Evolutionary conservation across 2,329 filamentous ascomycete species (phyloP), one percentile per base, ranked within the genome.

Genomic region (Botryosphaeria agaves): DNA sequence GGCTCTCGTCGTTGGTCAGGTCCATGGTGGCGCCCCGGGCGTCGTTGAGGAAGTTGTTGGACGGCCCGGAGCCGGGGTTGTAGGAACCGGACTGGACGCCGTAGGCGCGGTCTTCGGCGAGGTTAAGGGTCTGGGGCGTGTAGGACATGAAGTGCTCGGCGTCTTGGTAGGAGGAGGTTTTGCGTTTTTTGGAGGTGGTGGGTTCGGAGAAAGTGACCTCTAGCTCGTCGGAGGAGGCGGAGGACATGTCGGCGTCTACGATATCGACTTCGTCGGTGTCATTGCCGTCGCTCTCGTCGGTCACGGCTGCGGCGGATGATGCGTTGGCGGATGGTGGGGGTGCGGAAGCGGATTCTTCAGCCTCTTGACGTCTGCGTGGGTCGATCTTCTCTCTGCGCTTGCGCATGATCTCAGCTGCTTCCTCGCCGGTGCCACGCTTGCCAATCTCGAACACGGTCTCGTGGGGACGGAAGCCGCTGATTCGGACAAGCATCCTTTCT

Each of bases 361-460:
- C 48, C 26, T 56, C 48, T 36, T 52, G 52, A 26, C 41, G 40
- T 27, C 49, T 51, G 66, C 49, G 72, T 27, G 64, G 74, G 32
- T 66, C 76, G 35, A 77, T 83, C 49, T 66, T 76, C 49, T 69
- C 69, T 45, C 76, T 69, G 46, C 78, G 66, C 28, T 73, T 67
- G 42, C 72, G 74, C 71, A 89, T 82, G 18, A 87, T 62, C 36
- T 83, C 76, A 2, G 76, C 77, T 5, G 78, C 76, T 46, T 77
- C 73, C 29, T 61, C 62, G 2, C 61, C 64, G 2, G 55, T 64
- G 39, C 74, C 77, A 36, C 75, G 69, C 41, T 76, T 72, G 5
- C 80, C 79, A 38, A 94, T 76, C 53, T 98, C 89, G 43, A 98
- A 98, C n/a, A 98, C 82, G 0, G 87, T 95, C 54, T 98, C 89